These are phyloP conservation scores for Dacryopinax primogenitus DNA, from an alignment of 768 basidiomycete genomes.

Conservation along the genomic window DNA sequence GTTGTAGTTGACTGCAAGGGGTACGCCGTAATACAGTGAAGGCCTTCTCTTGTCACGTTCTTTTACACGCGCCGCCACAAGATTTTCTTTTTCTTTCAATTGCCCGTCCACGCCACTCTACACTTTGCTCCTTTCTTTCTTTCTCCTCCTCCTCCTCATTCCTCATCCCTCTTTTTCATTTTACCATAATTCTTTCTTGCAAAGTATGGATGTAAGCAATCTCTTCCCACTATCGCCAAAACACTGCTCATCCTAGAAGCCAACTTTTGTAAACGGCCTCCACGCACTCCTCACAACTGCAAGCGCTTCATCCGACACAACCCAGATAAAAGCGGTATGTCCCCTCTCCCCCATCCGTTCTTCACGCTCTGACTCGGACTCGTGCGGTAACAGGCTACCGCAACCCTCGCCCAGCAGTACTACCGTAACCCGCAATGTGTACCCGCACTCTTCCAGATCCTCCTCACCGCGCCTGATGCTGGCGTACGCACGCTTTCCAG, in stretches of 20 bases:
- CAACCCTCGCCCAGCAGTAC: slow-evolving; percentile 78
- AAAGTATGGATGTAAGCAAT: background rate
- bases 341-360: background rate
- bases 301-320: background rate
- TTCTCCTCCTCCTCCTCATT: background rate
- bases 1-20: no score
- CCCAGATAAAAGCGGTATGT: background rate
- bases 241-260: background rate
- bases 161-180: background rate
- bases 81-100: background rate
- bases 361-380: background rate
- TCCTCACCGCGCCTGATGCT: slow-evolving; percentile 71
- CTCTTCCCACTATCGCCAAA: background rate
- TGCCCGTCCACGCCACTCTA: background rate
- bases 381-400: slow-evolving; percentile 56
- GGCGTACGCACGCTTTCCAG: slow-evolving; percentile 43
- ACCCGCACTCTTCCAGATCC: slow-evolving; percentile 74
- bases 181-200: no score
- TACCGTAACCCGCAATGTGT: slow-evolving; percentile 89
- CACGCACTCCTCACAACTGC: background rate
- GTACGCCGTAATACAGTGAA: no score
- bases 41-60: background rate
- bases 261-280: background rate
- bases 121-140: background rate
- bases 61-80: background rate